Percentiles rank a stretch among this genome's conserved stretches.
Evolutionary conservation across 768 basidiomycete genomes (phyloP).

Genomic region (Kondoa subrosea): DNA sequence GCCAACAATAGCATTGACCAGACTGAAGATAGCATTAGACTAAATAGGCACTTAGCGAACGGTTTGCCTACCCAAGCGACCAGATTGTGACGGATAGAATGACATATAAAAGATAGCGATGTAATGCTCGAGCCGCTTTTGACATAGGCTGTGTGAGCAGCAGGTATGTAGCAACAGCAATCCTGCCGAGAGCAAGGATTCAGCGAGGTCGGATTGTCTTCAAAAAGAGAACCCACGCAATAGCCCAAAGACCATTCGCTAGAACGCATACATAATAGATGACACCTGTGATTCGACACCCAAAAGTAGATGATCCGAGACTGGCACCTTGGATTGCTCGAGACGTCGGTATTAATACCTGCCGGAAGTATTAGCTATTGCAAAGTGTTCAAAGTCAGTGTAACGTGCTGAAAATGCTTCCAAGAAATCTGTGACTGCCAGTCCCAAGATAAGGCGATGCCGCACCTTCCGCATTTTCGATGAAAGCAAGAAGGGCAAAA

Average conservation of each 20-base stretch:
- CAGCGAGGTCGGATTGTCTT: neutral
- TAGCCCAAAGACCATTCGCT: neutral
- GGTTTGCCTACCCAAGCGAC: neutral
- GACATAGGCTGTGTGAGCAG: constrained; percentile 8
- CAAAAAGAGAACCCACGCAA: neutral
- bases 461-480: neutral
- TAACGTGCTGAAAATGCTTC: neutral
- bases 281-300: neutral
- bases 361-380: neutral
- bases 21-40: neutral
- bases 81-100: neutral
- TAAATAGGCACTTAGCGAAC: neutral
- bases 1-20: neutral
- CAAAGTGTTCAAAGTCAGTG: neutral
- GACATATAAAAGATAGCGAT: neutral
- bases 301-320: neutral
- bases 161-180: constrained; percentile 6
- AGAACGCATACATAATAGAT: neutral
- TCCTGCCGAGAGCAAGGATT: neutral
- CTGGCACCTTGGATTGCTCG: neutral
- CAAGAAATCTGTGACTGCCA: neutral
- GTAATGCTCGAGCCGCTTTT: neutral
- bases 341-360: neutral
- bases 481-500: neutral
- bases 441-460: constrained; percentile 1